Percentiles rank a stretch among this genome's conserved stretches.
phyloP scores from a whole-genome alignment of 768 basidiomycete genomes.

The Suillus clintonianus region DNA sequence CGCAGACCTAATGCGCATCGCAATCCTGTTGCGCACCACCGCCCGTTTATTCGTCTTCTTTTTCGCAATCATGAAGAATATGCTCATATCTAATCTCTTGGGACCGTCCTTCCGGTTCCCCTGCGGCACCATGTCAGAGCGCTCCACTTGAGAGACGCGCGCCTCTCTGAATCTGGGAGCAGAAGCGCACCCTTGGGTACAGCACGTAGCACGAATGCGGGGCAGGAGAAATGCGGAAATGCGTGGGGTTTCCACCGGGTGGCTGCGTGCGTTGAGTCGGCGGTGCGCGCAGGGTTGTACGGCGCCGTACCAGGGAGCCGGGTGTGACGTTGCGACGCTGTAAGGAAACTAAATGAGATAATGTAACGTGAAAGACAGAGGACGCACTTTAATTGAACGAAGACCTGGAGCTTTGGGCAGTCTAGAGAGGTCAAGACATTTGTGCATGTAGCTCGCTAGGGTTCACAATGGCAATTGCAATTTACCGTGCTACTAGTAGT shows the following conservation, averaged over 20 bases:
- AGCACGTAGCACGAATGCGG: slow-evolving; percentile 4
- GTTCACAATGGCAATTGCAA: not conserved
- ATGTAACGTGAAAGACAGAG: not conserved
- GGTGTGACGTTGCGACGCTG: slow-evolving; percentile 2
- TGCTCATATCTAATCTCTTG: slow-evolving; percentile 1
- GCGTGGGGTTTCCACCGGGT: not conserved
- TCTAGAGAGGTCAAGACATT: slow-evolving; percentile 15
- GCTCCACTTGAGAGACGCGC: too few species aligned
- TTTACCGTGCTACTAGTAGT: too few species aligned
- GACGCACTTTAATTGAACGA: not conserved
- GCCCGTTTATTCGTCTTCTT: slow-evolving; percentile 8
- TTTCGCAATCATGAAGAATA: slow-evolving; percentile 7
- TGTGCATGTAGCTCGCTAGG: slow-evolving; percentile 5
- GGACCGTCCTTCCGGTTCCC: not conserved
- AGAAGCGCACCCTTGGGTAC: slow-evolving; percentile 8
- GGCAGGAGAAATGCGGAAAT: slow-evolving; percentile 4
- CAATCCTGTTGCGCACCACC: slow-evolving; percentile 7
- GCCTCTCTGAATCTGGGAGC: not conserved
- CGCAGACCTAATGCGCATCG: slow-evolving; percentile 5
- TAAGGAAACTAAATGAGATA: not conserved
- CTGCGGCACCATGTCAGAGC: not conserved
- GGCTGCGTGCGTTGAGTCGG: slow-evolving; percentile 6
- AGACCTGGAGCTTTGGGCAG: slow-evolving; percentile 11
- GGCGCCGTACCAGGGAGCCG: not conserved
- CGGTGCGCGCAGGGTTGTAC: not conserved